These are phyloP conservation scores for Aspergillus carlsbadensis DNA, from an alignment of 495 filamentous ascomycete genomes.

Conservation along the genomic window DNA sequence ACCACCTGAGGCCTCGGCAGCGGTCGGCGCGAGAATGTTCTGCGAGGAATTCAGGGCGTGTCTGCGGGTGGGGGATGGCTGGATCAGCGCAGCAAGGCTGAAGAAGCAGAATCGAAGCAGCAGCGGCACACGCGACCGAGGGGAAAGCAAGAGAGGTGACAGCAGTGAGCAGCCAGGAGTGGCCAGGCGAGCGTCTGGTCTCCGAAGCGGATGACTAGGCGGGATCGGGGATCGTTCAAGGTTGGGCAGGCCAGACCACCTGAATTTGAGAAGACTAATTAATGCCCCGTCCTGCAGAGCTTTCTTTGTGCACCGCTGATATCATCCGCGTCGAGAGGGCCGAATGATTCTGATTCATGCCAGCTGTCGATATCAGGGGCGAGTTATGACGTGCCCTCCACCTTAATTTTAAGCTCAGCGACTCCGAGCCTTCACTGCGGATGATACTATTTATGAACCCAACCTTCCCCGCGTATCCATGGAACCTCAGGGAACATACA, in stretches of 20 bases:
- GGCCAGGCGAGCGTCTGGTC: neutral
- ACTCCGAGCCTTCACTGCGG: neutral
- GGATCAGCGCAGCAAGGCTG: neutral
- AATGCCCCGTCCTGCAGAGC: neutral
- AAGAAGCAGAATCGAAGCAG: neutral
- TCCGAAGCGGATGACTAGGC: slow-evolving; percentile 9
- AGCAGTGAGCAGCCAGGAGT: neutral
- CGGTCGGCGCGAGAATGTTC: slow-evolving; percentile 22
- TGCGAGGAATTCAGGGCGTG: slow-evolving; percentile 1
- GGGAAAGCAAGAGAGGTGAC: neutral
- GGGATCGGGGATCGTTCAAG: slow-evolving; percentile 7
- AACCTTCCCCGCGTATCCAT: slow-evolving; percentile 5
- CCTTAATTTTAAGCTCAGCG: neutral
- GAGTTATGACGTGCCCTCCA: slow-evolving; percentile 11
- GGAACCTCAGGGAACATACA: slow-evolving; percentile 3
- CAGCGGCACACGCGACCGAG: slow-evolving; percentile 18
- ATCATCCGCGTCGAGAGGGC: no score
- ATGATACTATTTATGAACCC: neutral
- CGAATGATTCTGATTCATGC: neutral
- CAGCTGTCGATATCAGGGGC: slow-evolving; percentile 4
- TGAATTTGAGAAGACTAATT: neutral
- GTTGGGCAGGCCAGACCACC: no score
- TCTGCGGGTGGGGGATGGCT: neutral
- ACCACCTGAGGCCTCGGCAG: slow-evolving; percentile 33
- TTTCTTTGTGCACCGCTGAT: neutral